These are phyloP conservation scores for Fusarium mangiferae DNA, from an alignment of 2,329 filamentous ascomycete genomes.

Conservation along the genomic window DNA sequence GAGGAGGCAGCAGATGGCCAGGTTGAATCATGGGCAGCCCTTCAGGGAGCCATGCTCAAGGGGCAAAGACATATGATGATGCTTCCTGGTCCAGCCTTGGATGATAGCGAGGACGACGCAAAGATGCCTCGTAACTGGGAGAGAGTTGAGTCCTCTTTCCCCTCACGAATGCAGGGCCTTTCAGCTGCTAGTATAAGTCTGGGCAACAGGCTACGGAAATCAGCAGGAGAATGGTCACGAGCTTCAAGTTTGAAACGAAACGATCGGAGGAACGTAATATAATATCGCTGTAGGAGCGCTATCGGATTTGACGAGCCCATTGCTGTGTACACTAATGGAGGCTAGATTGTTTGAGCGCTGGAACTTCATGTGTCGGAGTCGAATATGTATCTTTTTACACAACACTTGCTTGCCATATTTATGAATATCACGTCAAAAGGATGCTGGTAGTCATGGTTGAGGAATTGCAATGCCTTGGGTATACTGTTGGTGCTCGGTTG, in stretches of 20 bases:
- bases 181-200: conserved; percentile 59
- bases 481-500: not conserved
- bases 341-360: not conserved
- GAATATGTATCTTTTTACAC: not conserved
- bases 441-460: not conserved
- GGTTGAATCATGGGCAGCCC: conserved; percentile 69
- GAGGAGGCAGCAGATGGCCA: conserved; percentile 66
- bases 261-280: conserved; percentile 38
- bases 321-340: not conserved
- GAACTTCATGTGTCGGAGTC: not conserved
- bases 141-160: conserved; percentile 40
- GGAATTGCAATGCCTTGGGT: not conserved
- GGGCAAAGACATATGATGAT: conserved; percentile 38
- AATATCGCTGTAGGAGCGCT: not conserved
- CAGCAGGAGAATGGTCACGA: conserved; percentile 59
- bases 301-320: conserved; percentile 2
- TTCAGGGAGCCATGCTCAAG: conserved; percentile 52
- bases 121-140: conserved; percentile 44
- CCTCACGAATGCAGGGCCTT: conserved; percentile 38
- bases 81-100: conserved; percentile 46
- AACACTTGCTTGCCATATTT: not conserved
- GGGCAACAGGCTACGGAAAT: conserved; percentile 59
- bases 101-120: conserved; percentile 45
- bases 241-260: conserved; percentile 54
- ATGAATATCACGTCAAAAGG: not conserved